Evolutionary conservation across 1,284 basidiomycete genomes (phyloP).

Genomic region (Cryptococcus wingfieldii): DNA sequence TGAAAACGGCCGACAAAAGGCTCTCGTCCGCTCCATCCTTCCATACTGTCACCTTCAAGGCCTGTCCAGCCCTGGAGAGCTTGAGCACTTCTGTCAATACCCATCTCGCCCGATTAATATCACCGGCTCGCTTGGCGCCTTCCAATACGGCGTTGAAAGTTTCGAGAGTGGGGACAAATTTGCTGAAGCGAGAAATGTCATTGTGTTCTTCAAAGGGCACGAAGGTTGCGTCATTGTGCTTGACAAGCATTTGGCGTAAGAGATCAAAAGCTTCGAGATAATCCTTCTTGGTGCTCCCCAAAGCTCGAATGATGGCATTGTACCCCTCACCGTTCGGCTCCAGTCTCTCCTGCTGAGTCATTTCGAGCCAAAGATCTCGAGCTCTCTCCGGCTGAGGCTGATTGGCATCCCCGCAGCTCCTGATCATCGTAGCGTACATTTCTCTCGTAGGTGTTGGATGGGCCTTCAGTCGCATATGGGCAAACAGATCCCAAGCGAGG

Average conservation of each 20-base stretch:
- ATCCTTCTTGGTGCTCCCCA: conserved; percentile 56
- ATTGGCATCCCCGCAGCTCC: conserved; percentile 63
- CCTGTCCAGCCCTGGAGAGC: conserved; percentile 18
- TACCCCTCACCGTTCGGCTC: conserved; percentile 67
- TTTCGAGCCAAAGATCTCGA: conserved; percentile 87
- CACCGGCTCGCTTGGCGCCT: conserved; percentile 80
- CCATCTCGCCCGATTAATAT: conserved; percentile 79
- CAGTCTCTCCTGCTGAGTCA: conserved; percentile 60
- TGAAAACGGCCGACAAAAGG: conserved; percentile 77
- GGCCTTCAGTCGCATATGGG: conserved; percentile 92
- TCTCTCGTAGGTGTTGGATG: conserved; percentile 72
- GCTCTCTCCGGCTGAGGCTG: conserved; percentile 81
- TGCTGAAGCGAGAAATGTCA: conserved; percentile 11
- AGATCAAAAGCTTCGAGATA: conserved; percentile 71
- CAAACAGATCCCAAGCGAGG: conserved; percentile 87
- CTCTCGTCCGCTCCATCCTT: conserved; percentile 59
- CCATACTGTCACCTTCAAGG: conserved; percentile 8
- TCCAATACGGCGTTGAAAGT: conserved; percentile 83
- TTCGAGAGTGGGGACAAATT: conserved; percentile 57
- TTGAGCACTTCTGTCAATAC: conserved; percentile 80
- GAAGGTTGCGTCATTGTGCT: conserved; percentile 53
- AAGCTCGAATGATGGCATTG: conserved; percentile 72
- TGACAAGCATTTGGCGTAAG: conserved; percentile 74
- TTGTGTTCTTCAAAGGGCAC: conserved; percentile 28
- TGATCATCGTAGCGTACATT: conserved; percentile 83